phyloP scores from a whole-genome alignment of 208 protist genomes.

The Trypanosoma vivax region DNA sequence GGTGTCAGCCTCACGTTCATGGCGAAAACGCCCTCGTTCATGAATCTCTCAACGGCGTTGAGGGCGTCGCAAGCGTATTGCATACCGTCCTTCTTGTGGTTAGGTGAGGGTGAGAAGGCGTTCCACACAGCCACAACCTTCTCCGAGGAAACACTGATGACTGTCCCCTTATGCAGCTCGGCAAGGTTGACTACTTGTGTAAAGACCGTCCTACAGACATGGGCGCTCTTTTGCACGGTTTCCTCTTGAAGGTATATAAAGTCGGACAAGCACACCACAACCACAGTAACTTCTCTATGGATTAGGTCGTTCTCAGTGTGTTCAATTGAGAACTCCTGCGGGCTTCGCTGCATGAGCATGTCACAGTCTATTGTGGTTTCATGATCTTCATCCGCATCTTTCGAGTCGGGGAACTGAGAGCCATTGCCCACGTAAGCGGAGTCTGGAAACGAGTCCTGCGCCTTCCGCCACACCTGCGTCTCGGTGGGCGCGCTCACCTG shows the following conservation, averaged over 20 bases:
- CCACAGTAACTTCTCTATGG: slow-evolving; percentile 8
- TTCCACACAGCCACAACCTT: slow-evolving; percentile 44
- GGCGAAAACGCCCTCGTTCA: not conserved
- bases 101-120: slow-evolving; percentile 8
- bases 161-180: slow-evolving; percentile 20
- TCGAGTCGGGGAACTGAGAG: too few relatives aligned
- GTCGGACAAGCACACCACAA: slow-evolving; percentile 5
- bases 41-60: slow-evolving; percentile 3
- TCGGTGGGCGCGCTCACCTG: too few relatives aligned
- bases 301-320: slow-evolving; percentile 5
- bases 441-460: too few relatives aligned
- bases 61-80: slow-evolving; percentile 10
- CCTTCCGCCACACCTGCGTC: too few relatives aligned
- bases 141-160: slow-evolving; percentile 28
- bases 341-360: slow-evolving; percentile 5
- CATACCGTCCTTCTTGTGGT: slow-evolving; percentile 14
- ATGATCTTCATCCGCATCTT: not conserved
- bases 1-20: slow-evolving; percentile 1
- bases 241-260: slow-evolving; percentile 7
- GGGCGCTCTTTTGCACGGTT: slow-evolving; percentile 2
- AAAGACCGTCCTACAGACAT: slow-evolving; percentile 28
- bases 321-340: too few relatives aligned
- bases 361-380: not conserved
- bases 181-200: slow-evolving; percentile 19
- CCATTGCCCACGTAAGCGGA: too few relatives aligned